These are phyloP conservation scores for Calvatia gigantea DNA, from an alignment of 768 basidiomycete genomes.

Conservation along the genomic window DNA sequence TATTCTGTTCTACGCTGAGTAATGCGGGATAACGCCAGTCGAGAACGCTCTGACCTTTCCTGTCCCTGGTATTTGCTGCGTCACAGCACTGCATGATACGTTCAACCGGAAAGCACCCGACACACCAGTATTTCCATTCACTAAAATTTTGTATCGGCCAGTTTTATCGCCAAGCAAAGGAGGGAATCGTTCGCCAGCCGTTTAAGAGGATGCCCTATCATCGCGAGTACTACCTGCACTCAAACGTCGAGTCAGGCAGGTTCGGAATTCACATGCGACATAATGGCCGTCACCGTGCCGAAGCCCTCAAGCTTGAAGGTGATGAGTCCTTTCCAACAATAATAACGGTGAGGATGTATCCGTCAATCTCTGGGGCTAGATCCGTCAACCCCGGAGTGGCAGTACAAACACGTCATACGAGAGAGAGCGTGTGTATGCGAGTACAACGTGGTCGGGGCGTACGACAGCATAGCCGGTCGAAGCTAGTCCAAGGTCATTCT, in stretches of 20 bases:
- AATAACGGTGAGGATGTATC: too few species aligned
- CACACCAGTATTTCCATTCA: conserved; percentile 50
- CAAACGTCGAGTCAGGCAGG: background rate
- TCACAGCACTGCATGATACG: conserved; percentile 14
- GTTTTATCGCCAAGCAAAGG: conserved; percentile 25
- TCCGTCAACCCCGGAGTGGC: too few species aligned
- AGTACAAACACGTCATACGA: too few species aligned
- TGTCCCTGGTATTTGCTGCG: background rate
- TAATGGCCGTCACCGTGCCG: too few species aligned
- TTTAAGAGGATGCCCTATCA: background rate
- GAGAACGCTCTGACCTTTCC: background rate
- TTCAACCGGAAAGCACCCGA: too few species aligned
- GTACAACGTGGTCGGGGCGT: too few species aligned
- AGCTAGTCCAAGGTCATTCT: too few species aligned
- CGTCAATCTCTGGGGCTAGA: too few species aligned
- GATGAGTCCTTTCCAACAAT: too few species aligned
- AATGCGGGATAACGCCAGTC: background rate
- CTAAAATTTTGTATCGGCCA: conserved; percentile 41
- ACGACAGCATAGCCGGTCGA: too few species aligned
- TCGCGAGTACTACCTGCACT: background rate
- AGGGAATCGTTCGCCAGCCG: background rate
- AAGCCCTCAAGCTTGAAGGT: too few species aligned
- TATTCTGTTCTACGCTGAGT: conserved; percentile 32
- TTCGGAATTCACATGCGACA: background rate
- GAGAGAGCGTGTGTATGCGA: too few species aligned